Conservation (phyloP, 352 stramenopile species). For the Globisporangium alternatum region DNA sequence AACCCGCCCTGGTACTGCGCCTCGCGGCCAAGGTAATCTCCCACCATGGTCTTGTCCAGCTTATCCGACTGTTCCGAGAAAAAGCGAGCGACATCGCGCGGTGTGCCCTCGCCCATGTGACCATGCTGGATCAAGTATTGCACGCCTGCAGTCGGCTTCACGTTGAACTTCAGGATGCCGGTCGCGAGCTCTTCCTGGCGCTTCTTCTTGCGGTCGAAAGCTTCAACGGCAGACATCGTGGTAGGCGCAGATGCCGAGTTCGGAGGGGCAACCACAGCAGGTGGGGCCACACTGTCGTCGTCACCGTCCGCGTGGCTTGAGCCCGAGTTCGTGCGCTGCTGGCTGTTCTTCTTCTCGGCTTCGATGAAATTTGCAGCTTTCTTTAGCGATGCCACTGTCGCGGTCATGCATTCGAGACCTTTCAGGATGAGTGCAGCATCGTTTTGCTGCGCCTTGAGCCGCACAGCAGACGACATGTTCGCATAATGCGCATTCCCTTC, state of each 20-base stretch:
- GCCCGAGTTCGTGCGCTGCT: conserved; percentile 21
- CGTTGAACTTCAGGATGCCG: conserved; percentile 97
- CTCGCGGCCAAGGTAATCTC: conserved; percentile 97
- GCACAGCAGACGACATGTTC: conserved; percentile 55
- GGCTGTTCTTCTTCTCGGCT: conserved; percentile 43
- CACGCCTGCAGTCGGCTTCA: conserved; percentile 92
- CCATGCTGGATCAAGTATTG: conserved; percentile 91
- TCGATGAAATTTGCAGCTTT: conserved; percentile 86
- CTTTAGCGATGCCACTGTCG: conserved; percentile 91
- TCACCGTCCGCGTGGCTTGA: conserved; percentile 38
- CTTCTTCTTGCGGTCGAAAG: conserved; percentile 97
- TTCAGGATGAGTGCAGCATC: conserved; percentile 76
- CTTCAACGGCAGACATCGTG: conserved; percentile 87
- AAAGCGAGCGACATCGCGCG: conserved; percentile 93
- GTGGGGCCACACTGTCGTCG: conserved; percentile 30
- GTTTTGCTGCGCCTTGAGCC: conserved; percentile 68
- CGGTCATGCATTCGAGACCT: conserved; percentile 92
- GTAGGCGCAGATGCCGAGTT: conserved; percentile 20
- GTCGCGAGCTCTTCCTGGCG: conserved; percentile 96
- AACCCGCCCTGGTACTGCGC: conserved; percentile 94
- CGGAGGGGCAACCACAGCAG: conserved; percentile 20
- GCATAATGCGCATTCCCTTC: conserved; percentile 52
- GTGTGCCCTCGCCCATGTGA: conserved; percentile 90
- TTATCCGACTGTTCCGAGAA: conserved; percentile 90
- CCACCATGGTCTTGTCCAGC: conserved; percentile 97